phyloP scores from a whole-genome alignment of 2,329 filamentous ascomycete genomes.

The Talaromyces islandicus region DNA sequence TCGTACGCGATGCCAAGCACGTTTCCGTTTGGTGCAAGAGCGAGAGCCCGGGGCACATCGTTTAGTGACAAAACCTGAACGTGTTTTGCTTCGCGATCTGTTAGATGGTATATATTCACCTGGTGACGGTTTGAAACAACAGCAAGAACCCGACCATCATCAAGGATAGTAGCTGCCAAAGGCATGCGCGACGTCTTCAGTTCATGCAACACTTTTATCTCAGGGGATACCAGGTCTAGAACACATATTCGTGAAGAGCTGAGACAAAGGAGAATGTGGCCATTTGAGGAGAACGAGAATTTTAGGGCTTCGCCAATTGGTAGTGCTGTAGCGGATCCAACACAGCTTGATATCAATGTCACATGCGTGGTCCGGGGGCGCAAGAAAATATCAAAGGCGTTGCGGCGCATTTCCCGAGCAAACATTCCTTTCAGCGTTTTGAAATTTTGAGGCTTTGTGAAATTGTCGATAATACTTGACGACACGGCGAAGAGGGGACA shows the following conservation, averaged over 20 bases:
- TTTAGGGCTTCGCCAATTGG: constrained; percentile 81
- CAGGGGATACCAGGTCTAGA: constrained; percentile 58
- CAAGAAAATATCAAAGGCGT: constrained; percentile 70
- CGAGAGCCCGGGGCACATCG: constrained; percentile 70
- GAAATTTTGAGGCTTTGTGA: constrained; percentile 44
- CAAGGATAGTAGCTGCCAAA: constrained; percentile 68
- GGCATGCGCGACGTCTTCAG: constrained; percentile 74
- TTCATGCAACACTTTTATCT: constrained; percentile 64
- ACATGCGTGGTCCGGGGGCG: constrained; percentile 65
- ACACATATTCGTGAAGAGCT: constrained; percentile 82
- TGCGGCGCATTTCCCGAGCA: constrained; percentile 64
- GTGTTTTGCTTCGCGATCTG: constrained; percentile 58
- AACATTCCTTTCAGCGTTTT: constrained; percentile 60
- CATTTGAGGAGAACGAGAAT: constrained; percentile 71
- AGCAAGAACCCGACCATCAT: constrained; percentile 69
- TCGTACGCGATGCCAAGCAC: constrained; percentile 81
- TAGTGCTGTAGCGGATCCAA: constrained; percentile 72
- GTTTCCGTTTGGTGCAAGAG: constrained; percentile 72
- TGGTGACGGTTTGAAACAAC: constrained; percentile 78
- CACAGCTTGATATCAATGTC: constrained; percentile 75
- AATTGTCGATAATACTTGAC: constrained; percentile 25
- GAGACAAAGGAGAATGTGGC: constrained; percentile 69
- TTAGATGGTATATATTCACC: constrained; percentile 77
- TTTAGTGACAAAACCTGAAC: constrained; percentile 72
- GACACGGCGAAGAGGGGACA: constrained; percentile 38